Evolutionary conservation across 257 asterid genomes (phyloP).

Genomic region (Lycium ferocissimum): DNA sequence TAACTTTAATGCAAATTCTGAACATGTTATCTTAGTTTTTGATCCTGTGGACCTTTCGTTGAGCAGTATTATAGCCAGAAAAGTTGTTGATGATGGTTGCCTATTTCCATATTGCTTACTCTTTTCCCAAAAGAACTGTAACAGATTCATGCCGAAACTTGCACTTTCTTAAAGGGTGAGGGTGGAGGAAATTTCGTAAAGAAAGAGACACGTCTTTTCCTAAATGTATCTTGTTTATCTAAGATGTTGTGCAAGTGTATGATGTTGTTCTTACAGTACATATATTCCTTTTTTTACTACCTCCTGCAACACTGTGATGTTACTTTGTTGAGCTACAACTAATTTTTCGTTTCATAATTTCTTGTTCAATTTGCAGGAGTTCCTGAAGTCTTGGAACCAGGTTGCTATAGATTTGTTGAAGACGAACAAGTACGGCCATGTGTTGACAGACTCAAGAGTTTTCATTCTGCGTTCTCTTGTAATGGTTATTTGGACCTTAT

Average conservation of each 20-base stretch:
- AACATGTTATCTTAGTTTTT: background rate
- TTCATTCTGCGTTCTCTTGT: conserved; percentile 31
- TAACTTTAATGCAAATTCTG: background rate
- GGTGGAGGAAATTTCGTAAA: background rate
- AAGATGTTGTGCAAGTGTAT: background rate
- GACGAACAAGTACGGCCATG: conserved; percentile 17
- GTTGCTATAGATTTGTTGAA: conserved; percentile 17
- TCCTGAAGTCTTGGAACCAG: conserved; percentile 36
- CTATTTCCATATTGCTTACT: background rate
- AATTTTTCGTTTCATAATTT: background rate
- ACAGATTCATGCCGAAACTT: background rate
- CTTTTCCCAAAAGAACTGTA: background rate
- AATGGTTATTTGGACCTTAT: background rate
- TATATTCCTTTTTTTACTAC: conserved; percentile 4
- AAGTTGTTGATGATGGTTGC: background rate
- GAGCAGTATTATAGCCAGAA: background rate
- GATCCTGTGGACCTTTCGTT: background rate
- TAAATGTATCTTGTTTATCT: background rate
- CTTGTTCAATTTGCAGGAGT: conserved; percentile 43
- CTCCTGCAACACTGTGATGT: background rate
- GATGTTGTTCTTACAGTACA: background rate
- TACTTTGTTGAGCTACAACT: background rate
- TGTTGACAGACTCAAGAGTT: conserved; percentile 39
- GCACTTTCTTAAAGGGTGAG: background rate
- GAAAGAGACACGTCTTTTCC: background rate